Conservation (phyloP, 768 basidiomycete genomes). For the Lactarius psammicola region DNA sequence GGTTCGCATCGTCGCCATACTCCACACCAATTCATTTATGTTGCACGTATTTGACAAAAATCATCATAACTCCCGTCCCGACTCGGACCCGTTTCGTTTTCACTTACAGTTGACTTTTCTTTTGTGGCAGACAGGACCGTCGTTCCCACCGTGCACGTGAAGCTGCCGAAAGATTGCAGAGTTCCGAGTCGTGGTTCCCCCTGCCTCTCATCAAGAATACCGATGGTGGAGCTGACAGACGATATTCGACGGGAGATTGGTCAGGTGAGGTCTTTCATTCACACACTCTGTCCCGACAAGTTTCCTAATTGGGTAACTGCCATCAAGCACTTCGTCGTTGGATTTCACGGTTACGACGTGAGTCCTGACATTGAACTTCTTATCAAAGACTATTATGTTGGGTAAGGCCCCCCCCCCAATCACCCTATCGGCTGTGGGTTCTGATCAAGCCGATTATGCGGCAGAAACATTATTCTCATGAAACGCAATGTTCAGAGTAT, state of each 20-base stretch:
- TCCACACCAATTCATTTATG: too few relatives aligned
- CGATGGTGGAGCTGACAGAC: constrained; percentile 17
- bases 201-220: neutral
- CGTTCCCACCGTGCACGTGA: neutral
- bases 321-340: constrained; percentile 66
- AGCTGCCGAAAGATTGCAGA: neutral
- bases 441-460: neutral
- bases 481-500: constrained; percentile 61
- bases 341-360: constrained; percentile 59
- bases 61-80: too few relatives aligned
- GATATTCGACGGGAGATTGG: constrained; percentile 34
- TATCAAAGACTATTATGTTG: constrained; percentile 61
- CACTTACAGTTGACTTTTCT: too few relatives aligned
- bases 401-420: constrained; percentile 37
- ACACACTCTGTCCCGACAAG: neutral
- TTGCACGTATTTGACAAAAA: too few relatives aligned
- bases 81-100: too few relatives aligned
- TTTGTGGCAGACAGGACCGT: too few relatives aligned
- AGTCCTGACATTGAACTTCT: constrained; percentile 53
- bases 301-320: neutral
- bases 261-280: constrained; percentile 20
- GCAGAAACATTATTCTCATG: constrained; percentile 61
- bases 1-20: too few relatives aligned
- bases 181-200: neutral
- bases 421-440: too few relatives aligned